Evolutionary conservation across 169 alveolate genomes (phyloP).

Genomic region (Cryptosporidium sp.): DNA sequence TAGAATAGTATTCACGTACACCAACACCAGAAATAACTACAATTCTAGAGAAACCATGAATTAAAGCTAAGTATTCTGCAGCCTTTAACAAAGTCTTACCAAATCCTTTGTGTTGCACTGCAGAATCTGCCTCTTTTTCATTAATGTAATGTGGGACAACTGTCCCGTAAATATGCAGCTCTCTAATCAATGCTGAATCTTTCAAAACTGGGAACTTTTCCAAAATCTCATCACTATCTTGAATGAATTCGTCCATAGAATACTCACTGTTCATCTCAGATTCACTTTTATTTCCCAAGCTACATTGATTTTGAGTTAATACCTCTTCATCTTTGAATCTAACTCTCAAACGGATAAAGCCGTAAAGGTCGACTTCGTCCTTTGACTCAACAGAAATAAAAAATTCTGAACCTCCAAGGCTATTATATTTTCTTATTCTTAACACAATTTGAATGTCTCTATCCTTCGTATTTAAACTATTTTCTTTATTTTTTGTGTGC

Average conservation of each 20-base stretch:
- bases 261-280: neutral
- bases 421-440: conserved; percentile 54
- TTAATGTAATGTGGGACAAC: conserved; percentile 74
- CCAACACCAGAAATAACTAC: conserved; percentile 99
- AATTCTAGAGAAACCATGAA: conserved; percentile 89
- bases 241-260: conserved; percentile 36
- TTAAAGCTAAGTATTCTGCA: conserved; percentile 77
- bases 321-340: conserved; percentile 54
- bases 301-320: neutral
- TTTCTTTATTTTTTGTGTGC: conserved; percentile 24
- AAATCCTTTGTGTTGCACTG: conserved; percentile 75
- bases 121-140: conserved; percentile 16
- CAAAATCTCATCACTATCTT: conserved; percentile 53
- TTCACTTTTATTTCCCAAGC: neutral
- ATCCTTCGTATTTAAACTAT: neutral
- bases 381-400: conserved; percentile 78
- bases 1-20: conserved; percentile 97
- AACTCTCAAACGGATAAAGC: conserved; percentile 89
- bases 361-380: conserved; percentile 83
- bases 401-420: conserved; percentile 67
- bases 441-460: conserved; percentile 45
- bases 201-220: conserved; percentile 63
- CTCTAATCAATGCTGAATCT: conserved; percentile 90
- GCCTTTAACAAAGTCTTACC: conserved; percentile 76
- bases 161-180: conserved; percentile 92